Evolutionary conservation across 768 basidiomycete species (phyloP), one percentile per base, ranked within the genome.

Genomic region (Ramaria sp.): DNA sequence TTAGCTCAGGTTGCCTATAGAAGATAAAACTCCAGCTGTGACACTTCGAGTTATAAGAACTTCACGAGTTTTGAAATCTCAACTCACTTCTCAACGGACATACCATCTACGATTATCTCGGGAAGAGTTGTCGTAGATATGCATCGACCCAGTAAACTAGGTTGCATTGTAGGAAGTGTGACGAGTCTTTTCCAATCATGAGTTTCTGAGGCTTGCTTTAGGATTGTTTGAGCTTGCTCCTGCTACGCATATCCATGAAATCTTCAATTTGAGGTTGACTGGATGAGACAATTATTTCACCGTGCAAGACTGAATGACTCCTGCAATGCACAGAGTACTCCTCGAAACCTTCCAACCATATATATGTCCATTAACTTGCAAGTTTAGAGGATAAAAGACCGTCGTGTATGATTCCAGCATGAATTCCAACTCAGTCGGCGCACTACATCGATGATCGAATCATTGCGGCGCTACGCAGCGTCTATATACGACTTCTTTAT

Each of bases 291-390:
- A 18, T 50, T 32, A 12, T n/a, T 41, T 41, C n/a, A 41, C 53
- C n/a, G 53, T 25, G 20, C 30, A 25, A 12, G 10, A 28, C 32
- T 39, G 20, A 15, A 55, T 22, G 9, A 47, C 24, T 4, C 53
- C 53, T 5, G 53, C 53, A 30, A 55, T 34, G 36, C 53, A 55
- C 13, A 45, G 16, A 20, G 44, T 34, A 48, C 22, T 8, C 20
- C 27, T 45, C 25, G 53, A 48, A 18, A 45, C 15, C 27, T 55
- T 45, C 53, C 53, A 55, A 15, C 53, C 53, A 47, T 45, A 55
- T 6, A 55, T 28, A 44, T 45, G 47, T 18, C 53, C 53, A 32
- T 16, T 47, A 20, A 8, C n/a, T 2, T 48, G 42, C 30, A 12
- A 27, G 32, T 48, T 37, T 18, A 34, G 34, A 25, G 43, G 53